phyloP scores from a whole-genome alignment of 495 filamentous ascomycete genomes.

The Podospora australis region DNA sequence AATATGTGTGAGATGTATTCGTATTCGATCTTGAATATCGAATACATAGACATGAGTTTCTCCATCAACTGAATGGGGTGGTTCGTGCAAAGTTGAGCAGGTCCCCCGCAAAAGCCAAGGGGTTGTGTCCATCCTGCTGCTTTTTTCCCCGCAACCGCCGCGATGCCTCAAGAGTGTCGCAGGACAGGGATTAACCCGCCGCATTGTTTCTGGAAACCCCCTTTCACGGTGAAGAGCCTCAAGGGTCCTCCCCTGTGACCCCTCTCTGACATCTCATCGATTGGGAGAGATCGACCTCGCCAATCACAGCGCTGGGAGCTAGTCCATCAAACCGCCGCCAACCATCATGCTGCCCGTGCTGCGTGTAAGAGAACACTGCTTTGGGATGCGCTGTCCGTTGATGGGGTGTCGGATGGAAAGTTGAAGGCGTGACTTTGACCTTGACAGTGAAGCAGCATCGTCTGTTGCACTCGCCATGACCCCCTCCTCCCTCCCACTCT shows the following conservation, averaged over 20 bases:
- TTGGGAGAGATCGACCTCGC: slow-evolving; percentile 2
- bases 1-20: too few species aligned
- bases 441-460: not conserved
- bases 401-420: not conserved
- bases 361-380: slow-evolving; percentile 18
- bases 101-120: not conserved
- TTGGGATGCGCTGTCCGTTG: slow-evolving; percentile 9
- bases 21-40: too few species aligned
- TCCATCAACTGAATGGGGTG: too few species aligned
- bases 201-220: slow-evolving; percentile 14
- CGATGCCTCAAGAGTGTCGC: slow-evolving; percentile 43
- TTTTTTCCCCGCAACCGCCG: slow-evolving; percentile 13
- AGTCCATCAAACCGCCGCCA: slow-evolving; percentile 33
- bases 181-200: slow-evolving; percentile 36
- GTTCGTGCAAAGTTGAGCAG: too few species aligned
- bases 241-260: slow-evolving; percentile 18
- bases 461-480: not conserved
- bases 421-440: not conserved
- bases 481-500: not conserved
- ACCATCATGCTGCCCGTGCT: slow-evolving; percentile 25
- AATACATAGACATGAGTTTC: too few species aligned
- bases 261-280: slow-evolving; percentile 14
- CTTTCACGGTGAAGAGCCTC: slow-evolving; percentile 20
- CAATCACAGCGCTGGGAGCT: slow-evolving; percentile 28
- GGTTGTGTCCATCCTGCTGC: too few species aligned